Evolutionary conservation across 1,284 basidiomycete genomes (phyloP), one percentile per base, ranked within the genome.

Genomic region (Ceratobasidium sp.): DNA sequence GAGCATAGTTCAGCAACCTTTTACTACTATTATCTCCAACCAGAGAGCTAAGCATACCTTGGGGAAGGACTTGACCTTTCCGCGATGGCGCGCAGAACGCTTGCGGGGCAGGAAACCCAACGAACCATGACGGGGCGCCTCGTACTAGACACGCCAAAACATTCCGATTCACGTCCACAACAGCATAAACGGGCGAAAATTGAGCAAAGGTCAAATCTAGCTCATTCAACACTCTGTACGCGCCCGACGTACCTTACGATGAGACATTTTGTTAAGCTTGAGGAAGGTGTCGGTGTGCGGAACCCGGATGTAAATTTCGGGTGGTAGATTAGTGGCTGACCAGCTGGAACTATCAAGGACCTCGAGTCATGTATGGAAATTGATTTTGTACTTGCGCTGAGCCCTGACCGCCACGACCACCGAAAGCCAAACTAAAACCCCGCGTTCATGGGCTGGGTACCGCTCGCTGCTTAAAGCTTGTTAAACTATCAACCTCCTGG

Each of bases 51-150:
- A 18, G 83, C 89, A 50, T 77, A 95, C 95, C 92, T 93, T 96
- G 84, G 97, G 96, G 92, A 98, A 98, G 80, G 96, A 92, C 92
- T 98, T 98, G 87, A 97, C 96, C 90, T 96, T 96, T 87, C 96
- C 96, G 83, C 96, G 94, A 88, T 98, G 96, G 85, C 96, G 93
- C 82, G 96, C 95, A 81, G 96, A 91, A 85, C 96, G 93, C 90
- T 98, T 98, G 86, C 94, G 91, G 84, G 96, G 96, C 81, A 98
- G 90, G 88, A 95, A 96, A 83, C 94, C 96, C 83, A 97, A 91
- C 81, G 95, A 97, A 84, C 96, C 96, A 86, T 96, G 94, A 85
- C 96, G 95, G 84, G 96, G 96, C 82, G 95, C 95, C 92, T 97
- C 96, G 89, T 93, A 97, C 95, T 97, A 78, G 27, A 44, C 35